A percentile compares a stretch with the other conserved stretches of the same genome.
Evolutionary conservation across 495 filamentous ascomycete genomes (phyloP).

Genomic region (Neurospora sp.): DNA sequence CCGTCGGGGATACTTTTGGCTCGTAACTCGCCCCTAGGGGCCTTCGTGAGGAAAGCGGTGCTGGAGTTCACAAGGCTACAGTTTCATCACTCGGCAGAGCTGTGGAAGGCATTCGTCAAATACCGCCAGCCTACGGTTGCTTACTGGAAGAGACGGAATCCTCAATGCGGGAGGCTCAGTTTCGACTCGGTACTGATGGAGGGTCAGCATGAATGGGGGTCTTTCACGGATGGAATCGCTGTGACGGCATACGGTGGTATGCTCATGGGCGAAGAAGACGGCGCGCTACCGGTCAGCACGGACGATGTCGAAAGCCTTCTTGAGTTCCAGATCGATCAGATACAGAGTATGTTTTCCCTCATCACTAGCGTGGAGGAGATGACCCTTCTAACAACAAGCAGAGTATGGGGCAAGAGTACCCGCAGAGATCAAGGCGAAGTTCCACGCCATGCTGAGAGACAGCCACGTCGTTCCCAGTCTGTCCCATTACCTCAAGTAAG

Average conservation of each 20-base stretch:
- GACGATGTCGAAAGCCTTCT: slow-evolving; percentile 78
- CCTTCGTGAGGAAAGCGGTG: slow-evolving; percentile 66
- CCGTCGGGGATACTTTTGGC: slow-evolving; percentile 41
- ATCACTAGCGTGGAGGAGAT: not conserved
- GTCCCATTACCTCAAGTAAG: slow-evolving; percentile 66
- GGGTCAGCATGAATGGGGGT: slow-evolving; percentile 36
- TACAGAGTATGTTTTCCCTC: slow-evolving; percentile 56
- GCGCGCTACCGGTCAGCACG: slow-evolving; percentile 46
- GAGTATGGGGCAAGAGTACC: slow-evolving; percentile 58
- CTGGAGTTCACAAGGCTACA: slow-evolving; percentile 73
- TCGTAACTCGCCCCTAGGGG: slow-evolving; percentile 69
- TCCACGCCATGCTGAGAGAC: slow-evolving; percentile 55
- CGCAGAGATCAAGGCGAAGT: slow-evolving; percentile 50
- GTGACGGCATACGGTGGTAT: slow-evolving; percentile 50
- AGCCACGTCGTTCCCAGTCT: slow-evolving; percentile 59
- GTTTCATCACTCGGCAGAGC: slow-evolving; percentile 60
- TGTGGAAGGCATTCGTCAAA: slow-evolving; percentile 72
- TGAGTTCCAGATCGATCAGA: slow-evolving; percentile 77
- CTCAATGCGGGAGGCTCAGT: slow-evolving; percentile 48
- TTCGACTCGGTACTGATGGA: slow-evolving; percentile 56
- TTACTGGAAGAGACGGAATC: slow-evolving; percentile 61
- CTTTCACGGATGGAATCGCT: slow-evolving; percentile 30
- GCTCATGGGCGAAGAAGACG: slow-evolving; percentile 37
- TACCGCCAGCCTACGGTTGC: slow-evolving; percentile 68
- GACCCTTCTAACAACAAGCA: not conserved